Base-by-base conservation (phyloP, 2,329 filamentous ascomycete species). In the Penicillium corylophilum region DNA sequence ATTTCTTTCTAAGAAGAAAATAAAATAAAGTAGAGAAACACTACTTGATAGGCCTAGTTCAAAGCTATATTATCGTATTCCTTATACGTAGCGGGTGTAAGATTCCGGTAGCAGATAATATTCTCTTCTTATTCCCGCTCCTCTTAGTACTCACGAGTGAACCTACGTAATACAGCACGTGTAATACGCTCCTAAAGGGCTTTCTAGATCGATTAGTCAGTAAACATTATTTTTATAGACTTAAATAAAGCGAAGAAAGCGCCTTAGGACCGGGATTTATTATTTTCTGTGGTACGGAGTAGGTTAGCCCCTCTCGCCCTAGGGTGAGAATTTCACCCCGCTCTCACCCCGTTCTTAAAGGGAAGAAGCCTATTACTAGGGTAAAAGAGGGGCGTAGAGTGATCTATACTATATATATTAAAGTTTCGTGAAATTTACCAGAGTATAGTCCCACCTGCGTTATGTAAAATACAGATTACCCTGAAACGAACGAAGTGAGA, bases 121-220 rank as follows among this genome's bases (percentile, higher is more conserved):
- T 50, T 55, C 9, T 48, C 46, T n/a, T 44, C 26, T 10, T 53
- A 15, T 50, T 54, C 48, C 18, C 36, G 42, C 18, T 45, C 9
- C 10, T 53, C 44, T 45, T 54, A n/a, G 28, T 54, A 54, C 29
- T 54, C 46, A 10, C 18, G 31, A 16, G 48, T 54, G 39, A 54
- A 57, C 10, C 54, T 33, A 54, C 40, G 35, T 52, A 28, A 57
- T 22, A 35, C 24, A n/a, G 48, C 48, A 47, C 51, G 46, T 54
- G 40, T 39, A 28, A 43, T 52, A 16, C 48, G 40, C 43, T 54
- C 35, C 5, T 48, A 24, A n/a, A 52, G 46, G 16, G 41, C 31
- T 40, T 52, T 54, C 35, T 52, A 33, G 29, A 52, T 48, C 2
- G 28, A 36, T 23, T 48, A 22, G 22, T 39, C 36, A 10, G 36